Base-by-base conservation (phyloP, 306 rosid species). In the Glycine soja region DNA sequence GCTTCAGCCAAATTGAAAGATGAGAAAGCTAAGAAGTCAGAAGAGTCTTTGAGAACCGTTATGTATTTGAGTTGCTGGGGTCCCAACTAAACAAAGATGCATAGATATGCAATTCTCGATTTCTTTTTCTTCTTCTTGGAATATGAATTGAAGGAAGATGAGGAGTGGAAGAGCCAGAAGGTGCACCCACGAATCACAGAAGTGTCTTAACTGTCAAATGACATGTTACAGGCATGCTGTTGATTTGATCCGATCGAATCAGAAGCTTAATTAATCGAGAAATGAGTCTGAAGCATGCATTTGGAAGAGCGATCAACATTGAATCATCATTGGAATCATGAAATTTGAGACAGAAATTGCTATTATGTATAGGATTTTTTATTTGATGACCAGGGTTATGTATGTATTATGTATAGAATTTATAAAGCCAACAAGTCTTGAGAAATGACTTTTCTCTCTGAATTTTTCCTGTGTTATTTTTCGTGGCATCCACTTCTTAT, bases 41-140 rank as follows among this genome's bases (percentile, higher is more conserved):
- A 91, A 54, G 94, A 93, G 54, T 86, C 94, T 43, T 70, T 89
- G 8, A 88, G 90, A 72, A 89, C 80, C 0, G 90, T 90, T 67
- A 89, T 91, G 94, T 93, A 89, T 83, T 82, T 89, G 71, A 92
- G 93, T 72, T 89, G 90, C 53, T 79, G 85, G 89, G 87, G 85
- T 83, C 85, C 87, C 42, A 80, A 72, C 48, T 83, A 59, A 66
- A 68, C 30, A 32, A 12, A 13, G 11, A 36, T 36, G 47, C 19
- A 6, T 3, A 3, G n/a, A 75, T 24, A 2, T 76, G 38, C 62
- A 32, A 10, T 76, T 47, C 50, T 65, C 9, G 1, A 24, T 36
- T 54, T 48, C 11, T 19, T 24, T 45, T 19, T 43, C 19, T 8
- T n/a, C 30, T 24, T 24, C 30, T 24, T 6, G 14, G 14, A 46